These are phyloP conservation scores for Dalechampia spathulata DNA, from an alignment of 441 rosid genomes.

Conservation along the genomic window DNA sequence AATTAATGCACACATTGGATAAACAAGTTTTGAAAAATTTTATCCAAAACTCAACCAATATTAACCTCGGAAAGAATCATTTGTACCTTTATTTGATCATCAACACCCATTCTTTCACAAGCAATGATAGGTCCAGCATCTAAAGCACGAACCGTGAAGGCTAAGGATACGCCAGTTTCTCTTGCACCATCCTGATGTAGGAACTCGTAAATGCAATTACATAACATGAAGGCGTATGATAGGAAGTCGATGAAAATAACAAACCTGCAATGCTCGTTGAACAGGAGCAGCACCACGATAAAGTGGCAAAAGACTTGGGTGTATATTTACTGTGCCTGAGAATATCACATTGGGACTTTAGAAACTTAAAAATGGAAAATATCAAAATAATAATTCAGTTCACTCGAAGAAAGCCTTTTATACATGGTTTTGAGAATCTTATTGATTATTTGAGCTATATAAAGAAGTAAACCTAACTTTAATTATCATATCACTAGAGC, in stretches of 20 bases:
- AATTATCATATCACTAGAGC: too few relatives aligned
- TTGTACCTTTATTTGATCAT: constrained; percentile 74
- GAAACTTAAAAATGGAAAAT: not conserved
- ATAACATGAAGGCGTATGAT: constrained; percentile 7
- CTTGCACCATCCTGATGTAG: constrained; percentile 68
- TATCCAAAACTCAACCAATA: constrained; percentile 3
- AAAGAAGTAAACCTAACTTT: too few relatives aligned
- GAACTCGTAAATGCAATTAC: constrained; percentile 16
- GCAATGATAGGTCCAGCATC: constrained; percentile 97
- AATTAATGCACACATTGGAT: too few relatives aligned
- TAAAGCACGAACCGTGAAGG: constrained; percentile 70
- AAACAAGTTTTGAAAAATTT: too few relatives aligned
- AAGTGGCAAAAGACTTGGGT: constrained; percentile 78
- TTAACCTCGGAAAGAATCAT: constrained; percentile 1
- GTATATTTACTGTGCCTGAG: constrained; percentile 90
- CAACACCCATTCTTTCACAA: constrained; percentile 40
- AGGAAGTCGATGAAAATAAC: constrained; percentile 5
- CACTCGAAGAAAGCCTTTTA: not conserved
- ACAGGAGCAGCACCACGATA: constrained; percentile 98
- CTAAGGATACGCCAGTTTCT: constrained; percentile 90
- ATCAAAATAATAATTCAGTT: not conserved
- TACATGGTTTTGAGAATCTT: not conserved
- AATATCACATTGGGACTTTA: not conserved
- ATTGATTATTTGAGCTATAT: too few relatives aligned
- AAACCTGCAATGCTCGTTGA: constrained; percentile 84